Evolutionary conservation across 495 filamentous ascomycete species (phyloP).

Genomic region (Hypomontagnella monticulosa): DNA sequence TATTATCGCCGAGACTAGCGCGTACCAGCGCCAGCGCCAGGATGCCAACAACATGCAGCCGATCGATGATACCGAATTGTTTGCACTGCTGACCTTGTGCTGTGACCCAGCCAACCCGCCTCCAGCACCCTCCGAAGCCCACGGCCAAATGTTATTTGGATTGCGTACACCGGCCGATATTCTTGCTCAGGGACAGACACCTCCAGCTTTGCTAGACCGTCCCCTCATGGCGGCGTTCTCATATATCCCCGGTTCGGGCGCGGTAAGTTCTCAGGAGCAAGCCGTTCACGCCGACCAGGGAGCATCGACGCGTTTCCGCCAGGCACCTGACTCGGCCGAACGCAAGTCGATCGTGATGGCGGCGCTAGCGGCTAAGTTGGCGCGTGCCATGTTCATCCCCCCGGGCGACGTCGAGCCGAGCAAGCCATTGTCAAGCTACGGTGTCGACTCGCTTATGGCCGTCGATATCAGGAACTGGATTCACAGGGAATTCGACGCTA

Average conservation of each 20-base stretch:
- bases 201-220: conserved; percentile 27
- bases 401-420: conserved; percentile 47
- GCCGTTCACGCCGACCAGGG: background rate
- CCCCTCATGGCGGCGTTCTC: conserved; percentile 41
- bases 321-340: conserved; percentile 31
- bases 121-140: background rate
- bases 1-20: conserved; percentile 24
- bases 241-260: background rate
- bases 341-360: conserved; percentile 37
- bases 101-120: conserved; percentile 30
- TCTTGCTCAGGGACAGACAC: conserved; percentile 19
- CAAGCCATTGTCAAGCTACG: conserved; percentile 52
- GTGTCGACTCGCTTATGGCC: conserved; percentile 65
- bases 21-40: conserved; percentile 13
- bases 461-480: conserved; percentile 68
- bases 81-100: conserved; percentile 42
- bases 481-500: conserved; percentile 51
- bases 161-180: conserved; percentile 12
- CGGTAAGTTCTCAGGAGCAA: background rate
- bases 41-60: conserved; percentile 25
- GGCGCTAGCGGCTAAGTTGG: conserved; percentile 44
- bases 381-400: conserved; percentile 43
- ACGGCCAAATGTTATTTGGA: conserved; percentile 40
- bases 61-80: conserved; percentile 35
- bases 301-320: conserved; percentile 24